Evolutionary conservation across 768 basidiomycete genomes (phyloP).

Genomic region (Pisolithus albus): DNA sequence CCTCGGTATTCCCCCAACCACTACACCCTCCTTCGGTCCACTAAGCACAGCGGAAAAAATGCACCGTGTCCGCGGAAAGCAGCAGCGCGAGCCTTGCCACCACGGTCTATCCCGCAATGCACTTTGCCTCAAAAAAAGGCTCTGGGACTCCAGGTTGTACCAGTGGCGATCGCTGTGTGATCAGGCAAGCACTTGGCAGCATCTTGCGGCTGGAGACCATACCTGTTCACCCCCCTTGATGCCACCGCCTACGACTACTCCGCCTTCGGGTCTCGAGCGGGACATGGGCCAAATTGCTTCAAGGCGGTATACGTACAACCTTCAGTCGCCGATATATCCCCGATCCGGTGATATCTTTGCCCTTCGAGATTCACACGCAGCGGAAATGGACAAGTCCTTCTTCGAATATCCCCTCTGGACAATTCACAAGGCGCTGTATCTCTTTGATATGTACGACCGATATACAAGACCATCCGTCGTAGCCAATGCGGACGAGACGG

Average conservation of each 20-base stretch:
- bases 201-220: slow-evolving; percentile 20
- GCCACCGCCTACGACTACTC: slow-evolving; percentile 13
- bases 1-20: no score
- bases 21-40: no score
- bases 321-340: slow-evolving; percentile 38
- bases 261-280: slow-evolving; percentile 27
- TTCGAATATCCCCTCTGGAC: slow-evolving; percentile 55
- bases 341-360: slow-evolving; percentile 56
- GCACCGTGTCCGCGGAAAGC: no score
- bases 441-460: slow-evolving; percentile 46
- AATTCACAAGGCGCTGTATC: slow-evolving; percentile 58
- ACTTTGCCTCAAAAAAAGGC: slow-evolving; percentile 51
- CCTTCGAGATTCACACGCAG: slow-evolving; percentile 51
- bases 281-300: slow-evolving; percentile 12
- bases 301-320: slow-evolving; percentile 8
- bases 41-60: no score
- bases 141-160: slow-evolving; percentile 54
- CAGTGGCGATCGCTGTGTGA: slow-evolving; percentile 25
- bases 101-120: slow-evolving; percentile 61
- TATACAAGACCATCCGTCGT: neutral
- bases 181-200: slow-evolving; percentile 1
- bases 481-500: slow-evolving; percentile 9
- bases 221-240: slow-evolving; percentile 1
- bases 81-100: slow-evolving; percentile 22
- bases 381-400: slow-evolving; percentile 54